Conservation (phyloP, 257 asterid species). For the Ehretia macrophylla region DNA sequence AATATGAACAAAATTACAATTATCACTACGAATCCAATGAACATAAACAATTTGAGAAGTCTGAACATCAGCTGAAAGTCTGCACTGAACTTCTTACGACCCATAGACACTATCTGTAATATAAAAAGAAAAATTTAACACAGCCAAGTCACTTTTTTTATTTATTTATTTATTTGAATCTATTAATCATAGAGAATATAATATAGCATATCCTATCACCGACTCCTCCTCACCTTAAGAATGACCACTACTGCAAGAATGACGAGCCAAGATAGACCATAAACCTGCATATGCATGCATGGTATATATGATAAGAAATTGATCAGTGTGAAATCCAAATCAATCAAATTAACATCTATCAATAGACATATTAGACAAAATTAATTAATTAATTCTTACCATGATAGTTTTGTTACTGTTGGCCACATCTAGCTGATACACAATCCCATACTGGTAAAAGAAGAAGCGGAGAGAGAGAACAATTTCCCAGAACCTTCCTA, state of each 20-base stretch:
- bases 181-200: no score
- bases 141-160: neutral
- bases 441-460: slow-evolving; percentile 82
- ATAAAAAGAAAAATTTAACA: neutral
- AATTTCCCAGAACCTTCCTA: slow-evolving; percentile 69
- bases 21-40: slow-evolving; percentile 50
- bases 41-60: slow-evolving; percentile 67
- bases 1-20: slow-evolving; percentile 49
- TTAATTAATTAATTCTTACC: no score
- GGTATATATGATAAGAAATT: no score
- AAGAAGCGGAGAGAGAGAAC: slow-evolving; percentile 74
- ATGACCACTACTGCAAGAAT: slow-evolving; percentile 69
- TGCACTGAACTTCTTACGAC: slow-evolving; percentile 82
- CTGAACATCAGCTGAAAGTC: slow-evolving; percentile 94
- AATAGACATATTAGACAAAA: no score
- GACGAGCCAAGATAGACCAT: slow-evolving; percentile 86
- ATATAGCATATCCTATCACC: no score
- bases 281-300: slow-evolving; percentile 50
- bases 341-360: no score
- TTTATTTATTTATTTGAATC: no score
- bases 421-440: slow-evolving; percentile 75
- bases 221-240: slow-evolving; percentile 48
- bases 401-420: slow-evolving; percentile 50
- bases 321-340: no score
- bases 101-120: slow-evolving; percentile 80